Percentiles rank a stretch among this genome's conserved stretches.
Evolutionary conservation across 2,329 filamentous ascomycete genomes (phyloP).

Genomic region (Mycosphaerelloides madeirae): DNA sequence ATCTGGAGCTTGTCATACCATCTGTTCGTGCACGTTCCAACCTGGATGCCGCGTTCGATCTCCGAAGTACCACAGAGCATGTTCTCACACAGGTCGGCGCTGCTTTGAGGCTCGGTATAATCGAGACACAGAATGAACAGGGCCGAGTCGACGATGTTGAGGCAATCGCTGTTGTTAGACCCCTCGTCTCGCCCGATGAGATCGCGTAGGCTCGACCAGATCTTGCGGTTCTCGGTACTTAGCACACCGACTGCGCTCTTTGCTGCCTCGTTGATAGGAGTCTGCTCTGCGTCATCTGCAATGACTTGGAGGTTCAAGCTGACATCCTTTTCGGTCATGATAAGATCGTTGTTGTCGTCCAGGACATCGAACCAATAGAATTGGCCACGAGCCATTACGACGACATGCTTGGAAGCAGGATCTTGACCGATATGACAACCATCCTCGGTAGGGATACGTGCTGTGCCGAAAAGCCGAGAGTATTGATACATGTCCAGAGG

Average conservation of each 20-base stretch:
- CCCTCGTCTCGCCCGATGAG: conserved; percentile 78
- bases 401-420: conserved; percentile 84
- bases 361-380: conserved; percentile 99
- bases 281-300: conserved; percentile 82
- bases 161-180: conserved; percentile 91
- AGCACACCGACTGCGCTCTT: conserved; percentile 89
- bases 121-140: conserved; percentile 90
- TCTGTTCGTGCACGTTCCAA: conserved; percentile 93
- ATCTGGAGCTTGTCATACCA: conserved; percentile 99
- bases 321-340: conserved; percentile 95
- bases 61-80: conserved; percentile 96
- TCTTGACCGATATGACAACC: conserved; percentile 96
- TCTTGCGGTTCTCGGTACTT: conserved; percentile 92
- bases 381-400: conserved; percentile 89
- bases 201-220: conserved; percentile 88
- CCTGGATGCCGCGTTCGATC: conserved; percentile 87
- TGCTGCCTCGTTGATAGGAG: conserved; percentile 88
- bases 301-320: conserved; percentile 88
- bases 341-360: conserved; percentile 87
- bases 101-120: conserved; percentile 77
- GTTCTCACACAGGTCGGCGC: conserved; percentile 86
- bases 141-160: conserved; percentile 92
- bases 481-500: conserved; percentile 98
- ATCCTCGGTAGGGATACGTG: conserved; percentile 86
- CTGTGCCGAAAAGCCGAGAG: conserved; percentile 89